Percentiles rank a stretch among this genome's conserved stretches.
Evolutionary conservation across 768 basidiomycete species (phyloP).

Genomic region (Serendipita indica): DNA sequence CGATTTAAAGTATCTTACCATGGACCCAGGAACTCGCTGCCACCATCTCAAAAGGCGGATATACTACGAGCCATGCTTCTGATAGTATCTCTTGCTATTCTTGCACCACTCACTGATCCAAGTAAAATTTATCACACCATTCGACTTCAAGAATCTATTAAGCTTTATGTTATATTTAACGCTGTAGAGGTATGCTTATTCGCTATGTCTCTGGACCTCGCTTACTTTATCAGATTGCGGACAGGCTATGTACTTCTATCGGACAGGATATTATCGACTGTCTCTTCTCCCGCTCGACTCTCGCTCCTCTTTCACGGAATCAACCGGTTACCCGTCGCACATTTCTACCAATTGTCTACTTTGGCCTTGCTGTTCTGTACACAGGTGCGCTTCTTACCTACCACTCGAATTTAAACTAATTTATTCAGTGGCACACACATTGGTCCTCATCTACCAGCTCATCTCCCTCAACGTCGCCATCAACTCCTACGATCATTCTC

Average conservation of each 20-base stretch:
- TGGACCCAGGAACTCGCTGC: constrained; percentile 29
- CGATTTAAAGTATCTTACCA: constrained; percentile 22
- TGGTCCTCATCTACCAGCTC: constrained; percentile 94
- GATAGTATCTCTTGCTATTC: constrained; percentile 51
- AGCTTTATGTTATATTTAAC: constrained; percentile 97
- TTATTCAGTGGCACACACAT: constrained; percentile 61
- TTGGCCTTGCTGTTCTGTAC: constrained; percentile 67
- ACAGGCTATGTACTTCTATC: constrained; percentile 85
- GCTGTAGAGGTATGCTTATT: constrained; percentile 71
- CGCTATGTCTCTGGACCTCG: background rate
- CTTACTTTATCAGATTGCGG: constrained; percentile 58
- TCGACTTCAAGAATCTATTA: constrained; percentile 95
- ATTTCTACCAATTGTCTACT: constrained; percentile 71
- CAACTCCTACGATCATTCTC: constrained; percentile 93
- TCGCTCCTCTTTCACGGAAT: constrained; percentile 54
- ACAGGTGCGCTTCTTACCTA: constrained; percentile 39
- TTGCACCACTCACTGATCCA: constrained; percentile 77
- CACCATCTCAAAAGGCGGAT: constrained; percentile 85
- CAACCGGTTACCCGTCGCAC: constrained; percentile 46
- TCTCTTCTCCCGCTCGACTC: constrained; percentile 82
- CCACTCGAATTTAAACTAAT: background rate
- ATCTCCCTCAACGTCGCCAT: constrained; percentile 93
- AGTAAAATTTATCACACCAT: constrained; percentile 98
- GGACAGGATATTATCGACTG: constrained; percentile 97
- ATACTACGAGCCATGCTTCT: constrained; percentile 71